phyloP scores from a whole-genome alignment of 192 early-diverging fungal genomes.

The Podila epigama region DNA sequence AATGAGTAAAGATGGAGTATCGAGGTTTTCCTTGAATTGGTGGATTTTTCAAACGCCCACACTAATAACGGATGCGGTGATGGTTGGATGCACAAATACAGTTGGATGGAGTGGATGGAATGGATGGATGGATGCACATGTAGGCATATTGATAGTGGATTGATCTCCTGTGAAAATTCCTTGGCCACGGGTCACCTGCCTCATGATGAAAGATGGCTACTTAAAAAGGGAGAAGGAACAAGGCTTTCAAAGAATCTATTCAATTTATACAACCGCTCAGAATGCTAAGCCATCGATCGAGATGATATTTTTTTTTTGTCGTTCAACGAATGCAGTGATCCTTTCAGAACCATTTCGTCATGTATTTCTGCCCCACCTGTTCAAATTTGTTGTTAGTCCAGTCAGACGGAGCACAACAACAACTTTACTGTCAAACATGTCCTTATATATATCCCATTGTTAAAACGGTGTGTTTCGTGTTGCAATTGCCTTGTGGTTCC shows the following conservation, averaged over 20 bases:
- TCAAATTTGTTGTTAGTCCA: conserved; percentile 84
- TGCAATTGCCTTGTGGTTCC: neutral
- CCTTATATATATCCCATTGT: conserved; percentile 83
- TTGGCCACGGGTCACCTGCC: conserved; percentile 13
- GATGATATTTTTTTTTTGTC: neutral
- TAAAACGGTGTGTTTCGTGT: conserved; percentile 56
- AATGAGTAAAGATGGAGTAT: too few species aligned
- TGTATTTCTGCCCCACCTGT: conserved; percentile 93
- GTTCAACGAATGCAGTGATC: neutral
- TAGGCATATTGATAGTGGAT: too few species aligned
- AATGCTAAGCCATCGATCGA: conserved; percentile 16
- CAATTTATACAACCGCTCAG: conserved; percentile 2
- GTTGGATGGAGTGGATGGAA: conserved; percentile 22
- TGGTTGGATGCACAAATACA: neutral
- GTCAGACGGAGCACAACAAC: conserved; percentile 63
- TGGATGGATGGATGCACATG: conserved; percentile 37
- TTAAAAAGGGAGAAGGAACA: conserved; percentile 48
- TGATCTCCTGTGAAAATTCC: neutral
- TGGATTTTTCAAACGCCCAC: neutral
- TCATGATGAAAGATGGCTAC: conserved; percentile 50
- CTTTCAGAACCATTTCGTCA: too few species aligned
- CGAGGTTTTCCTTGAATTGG: neutral
- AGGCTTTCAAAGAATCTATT: neutral
- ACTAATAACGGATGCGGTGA: neutral
- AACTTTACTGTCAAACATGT: conserved; percentile 85